These are phyloP conservation scores for Talaromyces sp. DNA, from an alignment of 2,329 filamentous ascomycete genomes.

Conservation along the genomic window DNA sequence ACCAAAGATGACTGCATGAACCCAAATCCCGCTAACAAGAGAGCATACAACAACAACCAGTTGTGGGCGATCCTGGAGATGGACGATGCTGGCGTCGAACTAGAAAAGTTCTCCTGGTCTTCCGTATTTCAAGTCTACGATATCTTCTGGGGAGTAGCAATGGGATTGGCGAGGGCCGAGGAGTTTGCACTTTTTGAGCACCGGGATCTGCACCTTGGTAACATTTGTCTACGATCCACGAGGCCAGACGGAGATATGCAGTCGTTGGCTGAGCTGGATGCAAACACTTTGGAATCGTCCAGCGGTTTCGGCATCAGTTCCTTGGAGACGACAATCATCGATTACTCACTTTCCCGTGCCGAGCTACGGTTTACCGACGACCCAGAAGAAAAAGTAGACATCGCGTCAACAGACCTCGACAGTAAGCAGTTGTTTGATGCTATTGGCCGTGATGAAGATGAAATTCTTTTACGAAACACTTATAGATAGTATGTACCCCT, in stretches of 20 bases:
- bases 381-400: constrained; percentile 18
- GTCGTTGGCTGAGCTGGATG: constrained; percentile 25
- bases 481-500: constrained; percentile 33
- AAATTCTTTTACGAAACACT: constrained; percentile 34
- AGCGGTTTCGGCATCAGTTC: constrained; percentile 47
- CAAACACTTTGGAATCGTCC: constrained; percentile 24
- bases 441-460: constrained; percentile 36
- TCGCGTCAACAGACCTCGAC: constrained; percentile 37
- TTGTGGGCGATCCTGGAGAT: constrained; percentile 62
- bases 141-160: constrained; percentile 61
- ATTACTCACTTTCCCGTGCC: constrained; percentile 62
- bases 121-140: constrained; percentile 51
- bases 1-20: constrained; percentile 45
- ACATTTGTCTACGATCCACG: constrained; percentile 52
- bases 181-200: constrained; percentile 58
- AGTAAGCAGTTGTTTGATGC: constrained; percentile 39
- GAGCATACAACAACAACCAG: constrained; percentile 49
- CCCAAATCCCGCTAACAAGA: constrained; percentile 50
- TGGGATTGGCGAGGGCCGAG: constrained; percentile 57
- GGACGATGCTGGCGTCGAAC: constrained; percentile 57
- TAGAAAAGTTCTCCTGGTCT: constrained; percentile 42
- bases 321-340: constrained; percentile 59
- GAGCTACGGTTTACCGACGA: constrained; percentile 33
- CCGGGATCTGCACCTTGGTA: constrained; percentile 61
- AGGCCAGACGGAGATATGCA: constrained; percentile 26